Conservation (phyloP, 345 rosid genomes). For the Erucastrum elatum region DNA sequence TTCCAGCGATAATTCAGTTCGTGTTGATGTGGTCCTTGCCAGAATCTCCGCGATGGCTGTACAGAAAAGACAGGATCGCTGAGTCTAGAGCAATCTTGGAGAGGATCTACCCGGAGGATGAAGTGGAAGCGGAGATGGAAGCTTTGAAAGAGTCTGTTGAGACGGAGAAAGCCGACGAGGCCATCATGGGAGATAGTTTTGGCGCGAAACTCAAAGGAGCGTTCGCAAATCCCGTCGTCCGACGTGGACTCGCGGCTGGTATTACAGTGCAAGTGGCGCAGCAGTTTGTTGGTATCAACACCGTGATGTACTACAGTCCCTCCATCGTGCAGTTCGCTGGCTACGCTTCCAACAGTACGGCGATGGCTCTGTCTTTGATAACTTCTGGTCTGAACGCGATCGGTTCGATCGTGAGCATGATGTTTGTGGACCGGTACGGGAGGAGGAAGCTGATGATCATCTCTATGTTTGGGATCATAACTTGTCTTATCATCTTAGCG, state of each 20-base stretch:
- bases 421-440: neutral
- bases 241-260: neutral
- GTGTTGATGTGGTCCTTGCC: constrained; percentile 67
- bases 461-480: neutral
- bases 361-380: neutral
- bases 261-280: neutral
- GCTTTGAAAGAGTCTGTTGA: constrained; percentile 55
- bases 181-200: constrained; percentile 46
- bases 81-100: constrained; percentile 67
- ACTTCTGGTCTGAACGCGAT: neutral
- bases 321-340: neutral
- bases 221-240: neutral
- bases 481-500: neutral
- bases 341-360: neutral
- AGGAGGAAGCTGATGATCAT: neutral
- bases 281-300: neutral
- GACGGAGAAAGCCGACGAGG: constrained; percentile 58
- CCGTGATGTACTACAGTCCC: neutral
- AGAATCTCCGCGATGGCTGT: constrained; percentile 92
- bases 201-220: constrained; percentile 69
- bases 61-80: constrained; percentile 45
- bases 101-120: constrained; percentile 62
- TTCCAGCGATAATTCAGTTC: constrained; percentile 69
- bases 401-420: neutral
- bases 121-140: constrained; percentile 60